phyloP scores from a whole-genome alignment of 441 rosid species.

The Kokia cookei region DNA sequence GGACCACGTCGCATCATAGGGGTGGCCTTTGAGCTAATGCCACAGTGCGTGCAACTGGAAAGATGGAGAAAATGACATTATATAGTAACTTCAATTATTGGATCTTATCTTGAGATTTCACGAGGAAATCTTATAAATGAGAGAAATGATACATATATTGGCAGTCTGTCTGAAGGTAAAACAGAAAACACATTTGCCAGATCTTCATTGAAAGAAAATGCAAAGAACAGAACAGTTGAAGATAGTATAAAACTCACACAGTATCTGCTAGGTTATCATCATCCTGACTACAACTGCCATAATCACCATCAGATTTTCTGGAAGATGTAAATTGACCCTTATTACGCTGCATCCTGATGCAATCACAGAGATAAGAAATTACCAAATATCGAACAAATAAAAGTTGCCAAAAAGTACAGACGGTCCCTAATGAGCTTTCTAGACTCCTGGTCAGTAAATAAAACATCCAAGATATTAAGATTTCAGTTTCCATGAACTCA shows the following conservation, averaged over 20 bases:
- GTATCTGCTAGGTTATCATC: conserved; percentile 66
- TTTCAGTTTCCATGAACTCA: not conserved
- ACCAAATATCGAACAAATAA: not conserved
- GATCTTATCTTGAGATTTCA: not conserved
- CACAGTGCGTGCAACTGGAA: conserved; percentile 83
- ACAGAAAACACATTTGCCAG: not conserved
- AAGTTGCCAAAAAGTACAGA: not conserved
- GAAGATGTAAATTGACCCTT: conserved; percentile 94
- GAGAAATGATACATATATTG: not conserved
- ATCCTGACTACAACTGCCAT: conserved; percentile 57
- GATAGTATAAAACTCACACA: conserved; percentile 42
- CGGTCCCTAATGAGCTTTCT: not conserved
- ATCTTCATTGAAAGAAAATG: not conserved
- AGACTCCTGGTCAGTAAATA: not conserved
- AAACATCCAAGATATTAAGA: not conserved
- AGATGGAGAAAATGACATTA: conserved; percentile 7
- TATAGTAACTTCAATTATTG: not conserved
- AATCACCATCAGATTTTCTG: conserved; percentile 66
- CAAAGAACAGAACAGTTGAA: not conserved
- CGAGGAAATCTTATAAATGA: not conserved
- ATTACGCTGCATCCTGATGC: conserved; percentile 86
- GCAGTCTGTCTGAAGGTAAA: not conserved
- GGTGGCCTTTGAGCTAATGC: conserved; percentile 74
- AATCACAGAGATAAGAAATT: conserved; percentile 13
- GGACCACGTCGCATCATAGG: conserved; percentile 99